A percentile compares a stretch with the other conserved stretches of the same genome.
phyloP scores from a whole-genome alignment of 208 protist species.

The Angomonas ambiguus region DNA sequence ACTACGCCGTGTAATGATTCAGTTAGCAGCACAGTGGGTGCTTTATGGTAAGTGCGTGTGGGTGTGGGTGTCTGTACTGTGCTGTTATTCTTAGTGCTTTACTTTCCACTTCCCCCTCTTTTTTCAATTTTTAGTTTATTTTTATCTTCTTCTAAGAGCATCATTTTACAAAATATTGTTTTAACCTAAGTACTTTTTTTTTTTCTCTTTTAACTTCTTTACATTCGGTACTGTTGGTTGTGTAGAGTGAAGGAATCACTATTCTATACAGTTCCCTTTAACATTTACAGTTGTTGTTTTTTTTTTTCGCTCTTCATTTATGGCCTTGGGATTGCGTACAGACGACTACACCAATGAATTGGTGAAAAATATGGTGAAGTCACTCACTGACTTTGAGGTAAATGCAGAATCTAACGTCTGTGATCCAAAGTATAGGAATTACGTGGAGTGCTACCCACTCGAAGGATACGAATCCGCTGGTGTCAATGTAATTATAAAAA shows the following conservation, averaged over 20 bases:
- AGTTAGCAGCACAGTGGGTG: too few relatives aligned
- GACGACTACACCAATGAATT: not conserved
- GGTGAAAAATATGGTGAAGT: not conserved
- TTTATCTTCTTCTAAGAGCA: too few relatives aligned
- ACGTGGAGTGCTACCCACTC: not conserved
- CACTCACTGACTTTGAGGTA: not conserved
- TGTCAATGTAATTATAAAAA: not conserved
- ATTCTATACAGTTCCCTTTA: not conserved
- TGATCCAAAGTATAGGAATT: not conserved
- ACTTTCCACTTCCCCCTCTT: too few relatives aligned
- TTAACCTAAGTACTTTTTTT: too few relatives aligned
- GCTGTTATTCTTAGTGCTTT: too few relatives aligned
- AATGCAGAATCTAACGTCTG: not conserved
- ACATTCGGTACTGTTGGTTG: not conserved
- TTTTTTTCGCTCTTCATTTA: not conserved
- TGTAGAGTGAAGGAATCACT: too few relatives aligned
- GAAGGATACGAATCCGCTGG: not conserved
- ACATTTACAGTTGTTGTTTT: not conserved
- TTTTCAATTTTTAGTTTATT: too few relatives aligned
- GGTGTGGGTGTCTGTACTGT: too few relatives aligned
- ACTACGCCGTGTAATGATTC: too few relatives aligned
- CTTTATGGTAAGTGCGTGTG: too few relatives aligned
- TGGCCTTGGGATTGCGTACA: not conserved
- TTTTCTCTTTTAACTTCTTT: not conserved
- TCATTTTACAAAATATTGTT: too few relatives aligned